A percentile compares a stretch with the other conserved stretches of the same genome.
Conservation (phyloP, 2,329 filamentous ascomycete genomes). For the Plenodomus biglobosus region DNA sequence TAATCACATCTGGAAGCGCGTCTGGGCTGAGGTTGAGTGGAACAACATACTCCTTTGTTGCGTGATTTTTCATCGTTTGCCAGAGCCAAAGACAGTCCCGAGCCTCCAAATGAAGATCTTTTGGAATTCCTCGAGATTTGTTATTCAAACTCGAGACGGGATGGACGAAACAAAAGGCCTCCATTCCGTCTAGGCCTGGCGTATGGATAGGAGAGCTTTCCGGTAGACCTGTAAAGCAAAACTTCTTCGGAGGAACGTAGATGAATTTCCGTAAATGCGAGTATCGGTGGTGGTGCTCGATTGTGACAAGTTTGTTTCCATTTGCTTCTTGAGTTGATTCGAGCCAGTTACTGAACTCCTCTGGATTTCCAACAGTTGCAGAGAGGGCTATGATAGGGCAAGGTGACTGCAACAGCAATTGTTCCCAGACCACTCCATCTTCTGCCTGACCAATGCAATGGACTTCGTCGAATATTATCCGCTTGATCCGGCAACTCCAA, state of each 20-base stretch:
- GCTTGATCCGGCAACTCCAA: slow-evolving; percentile 69
- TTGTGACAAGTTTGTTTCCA: slow-evolving; percentile 66
- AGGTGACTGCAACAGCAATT: slow-evolving; percentile 70
- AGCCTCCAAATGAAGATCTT: slow-evolving; percentile 69
- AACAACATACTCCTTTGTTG: slow-evolving; percentile 55
- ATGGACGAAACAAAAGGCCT: slow-evolving; percentile 63
- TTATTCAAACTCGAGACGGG: slow-evolving; percentile 66
- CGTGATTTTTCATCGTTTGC: slow-evolving; percentile 62
- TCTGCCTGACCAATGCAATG: slow-evolving; percentile 77
- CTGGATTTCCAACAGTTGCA: slow-evolving; percentile 75
- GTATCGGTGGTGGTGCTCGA: slow-evolving; percentile 69
- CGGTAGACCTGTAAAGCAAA: slow-evolving; percentile 54
- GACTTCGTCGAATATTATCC: slow-evolving; percentile 82
- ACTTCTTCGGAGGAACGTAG: slow-evolving; percentile 55
- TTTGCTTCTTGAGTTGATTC: slow-evolving; percentile 63
- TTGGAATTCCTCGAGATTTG: slow-evolving; percentile 63
- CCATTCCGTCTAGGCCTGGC: slow-evolving; percentile 52
- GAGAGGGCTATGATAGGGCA: slow-evolving; percentile 79
- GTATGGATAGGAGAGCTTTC: slow-evolving; percentile 40
- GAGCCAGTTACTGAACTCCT: slow-evolving; percentile 71
- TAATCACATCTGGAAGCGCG: slow-evolving; percentile 56
- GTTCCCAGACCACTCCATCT: slow-evolving; percentile 77
- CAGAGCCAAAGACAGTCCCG: slow-evolving; percentile 70
- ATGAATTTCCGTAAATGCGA: slow-evolving; percentile 77
- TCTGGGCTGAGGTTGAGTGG: slow-evolving; percentile 57